Conservation (phyloP, 2,329 filamentous ascomycete species). For the Bipolaris bicolor region DNA sequence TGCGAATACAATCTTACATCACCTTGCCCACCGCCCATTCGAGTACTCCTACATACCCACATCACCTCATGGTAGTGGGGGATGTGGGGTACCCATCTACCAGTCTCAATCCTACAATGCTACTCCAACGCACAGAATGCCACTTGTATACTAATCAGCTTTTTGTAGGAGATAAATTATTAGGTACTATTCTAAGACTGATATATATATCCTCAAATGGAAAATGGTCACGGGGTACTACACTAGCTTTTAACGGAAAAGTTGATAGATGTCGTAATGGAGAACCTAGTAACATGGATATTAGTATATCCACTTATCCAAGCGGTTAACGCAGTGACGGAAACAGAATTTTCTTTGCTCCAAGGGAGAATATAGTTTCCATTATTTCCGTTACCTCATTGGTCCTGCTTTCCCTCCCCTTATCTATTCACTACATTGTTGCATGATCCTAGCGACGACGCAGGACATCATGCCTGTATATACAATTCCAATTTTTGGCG, state of each 20-base stretch:
- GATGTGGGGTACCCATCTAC: too few relatives aligned
- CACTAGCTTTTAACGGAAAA: background rate
- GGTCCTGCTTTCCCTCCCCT: background rate
- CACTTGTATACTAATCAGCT: too few relatives aligned
- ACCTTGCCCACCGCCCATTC: too few relatives aligned
- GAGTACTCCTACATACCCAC: too few relatives aligned
- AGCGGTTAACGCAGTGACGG: background rate
- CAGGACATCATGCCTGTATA: too few relatives aligned
- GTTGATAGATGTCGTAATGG: background rate
- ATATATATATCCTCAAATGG: background rate
- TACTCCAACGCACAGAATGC: too few relatives aligned
- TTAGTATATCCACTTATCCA: background rate
- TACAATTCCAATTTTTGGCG: too few relatives aligned
- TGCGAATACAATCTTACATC: too few relatives aligned
- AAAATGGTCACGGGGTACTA: background rate
- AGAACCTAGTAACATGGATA: background rate
- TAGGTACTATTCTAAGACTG: background rate
- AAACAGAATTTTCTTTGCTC: background rate
- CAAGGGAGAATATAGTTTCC: background rate
- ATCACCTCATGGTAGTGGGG: too few relatives aligned
- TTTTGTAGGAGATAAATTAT: background rate
- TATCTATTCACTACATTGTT: background rate
- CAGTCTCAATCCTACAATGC: too few relatives aligned
- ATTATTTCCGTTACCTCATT: background rate
- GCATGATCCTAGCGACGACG: too few relatives aligned